These are phyloP conservation scores for Exophiala mesophila DNA, from an alignment of 2,329 filamentous ascomycete genomes.

Conservation along the genomic window DNA sequence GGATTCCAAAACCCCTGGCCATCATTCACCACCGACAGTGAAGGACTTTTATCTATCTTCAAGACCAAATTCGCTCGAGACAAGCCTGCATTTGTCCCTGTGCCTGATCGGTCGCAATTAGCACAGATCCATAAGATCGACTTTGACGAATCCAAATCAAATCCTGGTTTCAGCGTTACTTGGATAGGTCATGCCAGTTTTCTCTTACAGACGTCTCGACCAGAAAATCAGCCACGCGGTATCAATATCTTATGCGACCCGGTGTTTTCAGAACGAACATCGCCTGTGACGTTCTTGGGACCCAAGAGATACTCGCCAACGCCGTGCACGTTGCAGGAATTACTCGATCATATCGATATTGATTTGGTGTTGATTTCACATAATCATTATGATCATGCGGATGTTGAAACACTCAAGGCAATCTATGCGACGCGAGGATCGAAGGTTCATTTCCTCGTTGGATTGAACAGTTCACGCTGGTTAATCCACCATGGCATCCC, in stretches of 20 bases:
- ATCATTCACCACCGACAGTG: constrained; percentile 27
- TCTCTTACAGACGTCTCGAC: constrained; percentile 39
- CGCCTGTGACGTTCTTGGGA: constrained; percentile 43
- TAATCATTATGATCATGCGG: constrained; percentile 55
- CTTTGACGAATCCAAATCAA: constrained; percentile 9
- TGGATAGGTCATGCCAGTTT: constrained; percentile 52
- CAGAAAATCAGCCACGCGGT: constrained; percentile 31
- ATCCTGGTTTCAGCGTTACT: constrained; percentile 39
- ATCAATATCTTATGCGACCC: constrained; percentile 50
- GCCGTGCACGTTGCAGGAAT: constrained; percentile 46
- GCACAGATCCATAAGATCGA: constrained; percentile 35
- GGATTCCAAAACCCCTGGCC: constrained; percentile 49
- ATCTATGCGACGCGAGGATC: constrained; percentile 38
- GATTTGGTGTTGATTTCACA: constrained; percentile 52
- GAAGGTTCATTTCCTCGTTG: constrained; percentile 43
- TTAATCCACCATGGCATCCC: constrained; percentile 30
- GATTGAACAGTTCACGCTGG: constrained; percentile 31
- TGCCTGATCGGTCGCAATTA: constrained; percentile 40
- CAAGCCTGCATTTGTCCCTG: constrained; percentile 36
- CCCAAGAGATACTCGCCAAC: constrained; percentile 50
- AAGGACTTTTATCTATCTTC: constrained; percentile 31
- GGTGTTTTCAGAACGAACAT: constrained; percentile 48
- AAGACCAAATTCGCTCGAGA: constrained; percentile 27
- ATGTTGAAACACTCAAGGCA: constrained; percentile 41
- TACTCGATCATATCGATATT: constrained; percentile 40